Evolutionary conservation across 2,329 filamentous ascomycete genomes (phyloP).

Genomic region (Ophiostoma montium): DNA sequence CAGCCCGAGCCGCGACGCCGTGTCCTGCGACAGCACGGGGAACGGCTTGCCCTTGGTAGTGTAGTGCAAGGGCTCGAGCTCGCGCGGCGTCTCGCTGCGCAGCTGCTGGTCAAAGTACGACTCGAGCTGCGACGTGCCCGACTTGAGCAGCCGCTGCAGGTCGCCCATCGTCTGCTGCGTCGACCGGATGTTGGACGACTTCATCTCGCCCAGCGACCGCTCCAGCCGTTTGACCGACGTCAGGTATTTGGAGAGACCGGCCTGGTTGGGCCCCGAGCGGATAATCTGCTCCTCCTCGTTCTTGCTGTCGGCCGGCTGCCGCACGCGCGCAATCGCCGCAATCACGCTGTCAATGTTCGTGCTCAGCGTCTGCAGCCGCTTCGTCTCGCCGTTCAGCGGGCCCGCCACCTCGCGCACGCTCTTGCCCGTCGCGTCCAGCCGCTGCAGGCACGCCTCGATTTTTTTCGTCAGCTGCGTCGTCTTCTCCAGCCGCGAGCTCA

Average conservation of each 20-base stretch:
- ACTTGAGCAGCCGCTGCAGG: slow-evolving; percentile 60
- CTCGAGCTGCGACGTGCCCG: slow-evolving; percentile 72
- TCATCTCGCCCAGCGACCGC: slow-evolving; percentile 71
- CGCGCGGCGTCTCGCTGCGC: slow-evolving; percentile 57
- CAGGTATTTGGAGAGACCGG: slow-evolving; percentile 72
- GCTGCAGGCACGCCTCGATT: slow-evolving; percentile 74
- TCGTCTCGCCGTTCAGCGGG: slow-evolving; percentile 84
- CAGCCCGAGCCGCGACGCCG: slow-evolving; percentile 59
- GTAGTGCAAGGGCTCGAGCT: slow-evolving; percentile 80
- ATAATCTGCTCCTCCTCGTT: slow-evolving; percentile 87
- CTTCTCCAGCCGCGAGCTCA: slow-evolving; percentile 70
- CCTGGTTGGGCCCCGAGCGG: slow-evolving; percentile 69
- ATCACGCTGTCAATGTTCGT: slow-evolving; percentile 80
- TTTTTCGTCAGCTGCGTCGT: slow-evolving; percentile 88
- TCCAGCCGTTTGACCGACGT: slow-evolving; percentile 80
- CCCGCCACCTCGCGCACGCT: slow-evolving; percentile 85
- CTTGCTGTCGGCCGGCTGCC: slow-evolving; percentile 84
- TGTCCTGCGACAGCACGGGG: slow-evolving; percentile 64
- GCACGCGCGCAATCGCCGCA: slow-evolving; percentile 72
- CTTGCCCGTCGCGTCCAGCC: slow-evolving; percentile 77
- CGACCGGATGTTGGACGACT: slow-evolving; percentile 76
- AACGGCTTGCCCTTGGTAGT: slow-evolving; percentile 83
- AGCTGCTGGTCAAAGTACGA: slow-evolving; percentile 69
- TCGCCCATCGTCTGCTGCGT: slow-evolving; percentile 83
- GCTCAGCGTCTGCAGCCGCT: slow-evolving; percentile 73